These are phyloP conservation scores for Candida mattraensis DNA, from an alignment of 805 yeast species.

Conservation along the genomic window DNA sequence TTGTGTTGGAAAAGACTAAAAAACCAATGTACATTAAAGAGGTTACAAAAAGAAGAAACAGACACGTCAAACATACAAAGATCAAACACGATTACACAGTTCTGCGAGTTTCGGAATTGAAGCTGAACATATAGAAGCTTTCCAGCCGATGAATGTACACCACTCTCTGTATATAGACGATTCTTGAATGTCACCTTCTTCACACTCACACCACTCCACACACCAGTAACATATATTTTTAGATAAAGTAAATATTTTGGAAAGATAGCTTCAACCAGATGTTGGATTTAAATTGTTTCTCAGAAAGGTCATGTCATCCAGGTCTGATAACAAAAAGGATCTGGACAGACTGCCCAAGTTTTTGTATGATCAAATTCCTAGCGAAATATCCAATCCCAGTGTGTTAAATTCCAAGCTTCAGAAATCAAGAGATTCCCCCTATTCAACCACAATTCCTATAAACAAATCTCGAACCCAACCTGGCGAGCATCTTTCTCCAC, in stretches of 20 bases:
- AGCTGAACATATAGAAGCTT: conserved; percentile 43
- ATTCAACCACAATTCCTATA: conserved; percentile 19
- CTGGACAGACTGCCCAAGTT: conserved; percentile 28
- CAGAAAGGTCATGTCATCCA: conserved; percentile 1
- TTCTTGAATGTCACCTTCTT: no score
- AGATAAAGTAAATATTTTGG: no score
- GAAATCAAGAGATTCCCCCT: conserved; percentile 26
- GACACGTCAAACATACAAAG: conserved; percentile 65
- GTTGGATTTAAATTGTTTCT: no score
- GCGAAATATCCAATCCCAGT: conserved; percentile 26
- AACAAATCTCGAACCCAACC: conserved; percentile 3
- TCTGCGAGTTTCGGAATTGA: conserved; percentile 71
- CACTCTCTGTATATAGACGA: conserved; percentile 4
- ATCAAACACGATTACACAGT: conserved; percentile 76
- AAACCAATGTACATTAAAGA: conserved; percentile 73
- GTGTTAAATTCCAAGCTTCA: conserved; percentile 25
- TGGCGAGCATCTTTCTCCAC: background rate
- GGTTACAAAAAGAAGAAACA: conserved; percentile 76
- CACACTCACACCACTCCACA: no score
- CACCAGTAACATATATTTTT: no score
- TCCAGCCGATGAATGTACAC: no score
- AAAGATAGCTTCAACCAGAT: no score
- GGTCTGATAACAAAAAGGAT: conserved; percentile 2
- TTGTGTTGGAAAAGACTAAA: conserved; percentile 83
- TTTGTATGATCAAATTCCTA: conserved; percentile 32